Conservation (phyloP, 352 stramenopile genomes). For the Halophytophthora batemanensis region DNA sequence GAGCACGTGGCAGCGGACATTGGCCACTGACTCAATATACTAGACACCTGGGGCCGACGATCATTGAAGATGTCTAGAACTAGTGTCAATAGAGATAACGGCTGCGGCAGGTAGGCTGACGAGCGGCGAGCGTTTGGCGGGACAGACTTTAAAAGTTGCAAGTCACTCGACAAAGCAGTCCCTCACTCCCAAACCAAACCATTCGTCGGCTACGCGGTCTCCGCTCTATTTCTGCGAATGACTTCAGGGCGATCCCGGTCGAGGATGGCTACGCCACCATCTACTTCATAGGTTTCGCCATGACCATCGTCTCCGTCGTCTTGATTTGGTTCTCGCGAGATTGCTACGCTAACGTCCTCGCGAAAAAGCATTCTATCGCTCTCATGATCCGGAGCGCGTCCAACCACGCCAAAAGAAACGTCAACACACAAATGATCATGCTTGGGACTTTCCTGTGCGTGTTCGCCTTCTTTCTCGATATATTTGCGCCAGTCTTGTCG, state of each 20-base stretch:
- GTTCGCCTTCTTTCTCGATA: slow-evolving; percentile 35
- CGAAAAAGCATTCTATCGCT: slow-evolving; percentile 31
- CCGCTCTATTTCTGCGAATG: slow-evolving; percentile 64
- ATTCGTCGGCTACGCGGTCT: slow-evolving; percentile 72
- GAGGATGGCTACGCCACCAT: slow-evolving; percentile 76
- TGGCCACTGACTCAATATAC: too few relatives aligned
- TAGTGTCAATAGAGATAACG: too few relatives aligned
- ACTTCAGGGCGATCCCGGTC: slow-evolving; percentile 43
- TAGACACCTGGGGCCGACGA: too few relatives aligned
- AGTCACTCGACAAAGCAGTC: too few relatives aligned
- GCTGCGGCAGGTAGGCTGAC: too few relatives aligned
- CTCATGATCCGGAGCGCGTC: slow-evolving; percentile 33
- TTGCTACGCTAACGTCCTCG: slow-evolving; percentile 43
- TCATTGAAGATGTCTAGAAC: too few relatives aligned
- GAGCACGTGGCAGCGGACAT: too few relatives aligned
- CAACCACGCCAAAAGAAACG: slow-evolving; percentile 15
- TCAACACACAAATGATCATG: slow-evolving; percentile 24
- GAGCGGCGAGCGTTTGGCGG: too few relatives aligned
- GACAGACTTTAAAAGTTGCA: too few relatives aligned
- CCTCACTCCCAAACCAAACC: too few relatives aligned
- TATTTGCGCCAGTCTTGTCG: slow-evolving; percentile 43
- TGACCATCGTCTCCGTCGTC: slow-evolving; percentile 32
- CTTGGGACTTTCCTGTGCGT: slow-evolving; percentile 31
- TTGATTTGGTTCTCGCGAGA: slow-evolving; percentile 28
- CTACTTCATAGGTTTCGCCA: slow-evolving; percentile 42